Base-by-base conservation (phyloP, 148 eudicot genomes). In the Pouteria glomerata region DNA sequence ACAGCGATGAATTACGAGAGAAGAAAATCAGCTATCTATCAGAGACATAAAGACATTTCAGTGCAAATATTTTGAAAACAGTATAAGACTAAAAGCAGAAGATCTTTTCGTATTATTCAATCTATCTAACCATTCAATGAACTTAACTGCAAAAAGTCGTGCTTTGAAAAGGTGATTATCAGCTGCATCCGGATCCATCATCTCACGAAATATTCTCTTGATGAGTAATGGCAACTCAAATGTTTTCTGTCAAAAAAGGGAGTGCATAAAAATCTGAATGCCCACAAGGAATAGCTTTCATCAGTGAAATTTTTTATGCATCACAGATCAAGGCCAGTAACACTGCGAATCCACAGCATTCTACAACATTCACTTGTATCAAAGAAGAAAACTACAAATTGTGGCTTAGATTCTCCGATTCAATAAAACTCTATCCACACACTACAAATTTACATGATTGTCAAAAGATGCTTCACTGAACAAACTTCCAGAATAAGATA, bases 101-200 rank as follows among this genome's bases (percentile, higher is more conserved):
- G 12, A 35, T 39, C 12, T 41, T 30, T 57, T 68, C 8, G 33
- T 29, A 34, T 24, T 39, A 2, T 21, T 30, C 51, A 6, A 63
- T 18, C 63, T 66, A 44, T 66, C 47, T 8, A 24, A 55, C 51
- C 21, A 31, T 56, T 19, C 12, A 72, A 67, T 57, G 75, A 65
- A 82, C 87, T 82, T 81, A 83, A 82, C 92, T 75, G 84, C 76
- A 63, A 88, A 31, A 63, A 82, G 37, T 61, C 92, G 87, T 72
- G 68, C 74, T 65, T 75, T 71, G 37, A 75, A 71, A 78, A 77
- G 74, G 83, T 72, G 72, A 62, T 58, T 41, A 64, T 76, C 57
- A 66, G 76, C 73, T 60, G 76, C 78, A 81, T 79, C 82, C 35
- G 89, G 87, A 78, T 83, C 89, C 73, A 79, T 74, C 76, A 83